Evolutionary conservation across 139 green algal genomes (phyloP), one percentile per base, ranked within the genome.

Genomic region (Asterochloris sp.): DNA sequence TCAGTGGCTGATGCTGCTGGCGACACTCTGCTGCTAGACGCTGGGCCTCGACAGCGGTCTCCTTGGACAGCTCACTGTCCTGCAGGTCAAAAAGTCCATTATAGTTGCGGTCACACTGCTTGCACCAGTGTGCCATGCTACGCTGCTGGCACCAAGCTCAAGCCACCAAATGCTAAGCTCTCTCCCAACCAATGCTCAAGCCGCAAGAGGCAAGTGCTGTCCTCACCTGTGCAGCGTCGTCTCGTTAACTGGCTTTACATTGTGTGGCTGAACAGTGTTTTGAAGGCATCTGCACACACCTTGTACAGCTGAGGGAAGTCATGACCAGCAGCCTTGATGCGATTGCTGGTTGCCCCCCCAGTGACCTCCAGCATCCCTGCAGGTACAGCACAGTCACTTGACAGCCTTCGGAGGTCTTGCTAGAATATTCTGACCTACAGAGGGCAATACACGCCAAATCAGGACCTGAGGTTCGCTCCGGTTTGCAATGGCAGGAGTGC

Each of bases 281-380:
- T 4, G 4, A 21, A 26, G 21, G 66, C 66, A 13, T 71, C 17
- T 24, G 17, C 21, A 71, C 66, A 71, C 21, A 85, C 87, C 78
- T 77, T 73, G 79, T 91, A 92, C 23, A 83, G 28, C 8, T 68
- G 19, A n/a, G 89, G 83, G 71, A 92, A 92, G 82, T 91, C 87
- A 15, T 69, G 76, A 17, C 84, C 63, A 69, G 69, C 79, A 38
- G 79, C 81, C 28, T 87, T 86, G 9, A 77, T 81, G 13, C 47
- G 26, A 24, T 82, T 92, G 76, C 66, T 76, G 62, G 80, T 86
- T 29, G 80, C 84, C 14, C 89, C 89, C 54, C 89, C 89, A 10
- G 89, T 90, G 6, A 91, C 87, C 76, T 83, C 84, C 75, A 88
- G 77, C 84, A 81, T 82, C 86, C 89, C 38, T 54, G 38, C 38